Conservation (phyloP, 2,329 filamentous ascomycete species). For the Grosmannia penicillata region DNA sequence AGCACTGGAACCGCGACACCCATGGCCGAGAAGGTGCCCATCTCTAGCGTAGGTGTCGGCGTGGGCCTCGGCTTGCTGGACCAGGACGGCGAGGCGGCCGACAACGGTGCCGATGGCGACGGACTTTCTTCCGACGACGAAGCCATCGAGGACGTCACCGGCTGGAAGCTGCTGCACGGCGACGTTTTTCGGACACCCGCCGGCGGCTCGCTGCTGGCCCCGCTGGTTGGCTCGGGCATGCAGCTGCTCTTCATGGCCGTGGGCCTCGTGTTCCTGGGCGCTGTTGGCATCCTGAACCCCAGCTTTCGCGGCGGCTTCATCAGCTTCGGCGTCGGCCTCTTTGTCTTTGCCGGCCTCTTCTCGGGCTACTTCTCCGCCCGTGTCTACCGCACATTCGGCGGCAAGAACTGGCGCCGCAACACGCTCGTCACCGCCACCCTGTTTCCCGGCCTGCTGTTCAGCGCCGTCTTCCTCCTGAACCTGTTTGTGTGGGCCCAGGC, state of each 20-base stretch:
- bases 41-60: constrained; percentile 11
- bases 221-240: constrained; percentile 71
- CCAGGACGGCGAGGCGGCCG: constrained; percentile 17
- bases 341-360: constrained; percentile 69
- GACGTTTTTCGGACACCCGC: constrained; percentile 69
- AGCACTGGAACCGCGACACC: constrained; percentile 22
- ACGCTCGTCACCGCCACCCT: constrained; percentile 62
- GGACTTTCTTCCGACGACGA: constrained; percentile 52
- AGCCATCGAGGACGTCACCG: constrained; percentile 61
- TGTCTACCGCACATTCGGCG: constrained; percentile 72
- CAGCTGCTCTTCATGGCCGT: constrained; percentile 72
- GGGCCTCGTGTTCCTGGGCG: constrained; percentile 57
- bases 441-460: constrained; percentile 66
- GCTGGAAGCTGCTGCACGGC: constrained; percentile 80
- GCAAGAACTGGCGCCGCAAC: constrained; percentile 60
- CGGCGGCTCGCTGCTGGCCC: constrained; percentile 59
- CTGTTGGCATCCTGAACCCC: constrained; percentile 66
- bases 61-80: constrained; percentile 33
- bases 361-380: constrained; percentile 79
- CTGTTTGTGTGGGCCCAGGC: constrained; percentile 84
- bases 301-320: constrained; percentile 84
- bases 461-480: constrained; percentile 64
- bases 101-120: constrained; percentile 29
- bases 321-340: constrained; percentile 69
- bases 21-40: constrained; percentile 31